These are phyloP conservation scores for Escallonia herrerae DNA, from an alignment of 129 eudicot species.

Conservation along the genomic window DNA sequence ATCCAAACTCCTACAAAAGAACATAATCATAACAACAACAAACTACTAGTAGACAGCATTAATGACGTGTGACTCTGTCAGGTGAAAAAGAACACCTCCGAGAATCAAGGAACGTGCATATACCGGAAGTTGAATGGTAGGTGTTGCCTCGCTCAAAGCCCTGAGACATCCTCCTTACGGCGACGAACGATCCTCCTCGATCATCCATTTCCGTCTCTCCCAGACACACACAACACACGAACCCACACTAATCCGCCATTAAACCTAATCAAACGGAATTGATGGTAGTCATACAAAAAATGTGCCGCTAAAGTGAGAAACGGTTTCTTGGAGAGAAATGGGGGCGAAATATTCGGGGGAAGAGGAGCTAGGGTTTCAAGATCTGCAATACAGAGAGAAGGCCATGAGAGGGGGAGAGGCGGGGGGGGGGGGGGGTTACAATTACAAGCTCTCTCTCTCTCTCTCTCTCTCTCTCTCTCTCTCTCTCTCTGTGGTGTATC, in stretches of 20 bases:
- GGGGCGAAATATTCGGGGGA: neutral
- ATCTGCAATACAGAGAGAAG: neutral
- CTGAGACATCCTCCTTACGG: slow-evolving; percentile 85
- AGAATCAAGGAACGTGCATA: neutral
- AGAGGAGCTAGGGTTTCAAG: slow-evolving; percentile 10
- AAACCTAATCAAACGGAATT: neutral
- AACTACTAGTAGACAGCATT: too few relatives aligned
- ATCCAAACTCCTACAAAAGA: slow-evolving; percentile 36
- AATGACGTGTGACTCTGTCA: too few relatives aligned
- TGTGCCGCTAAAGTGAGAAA: neutral
- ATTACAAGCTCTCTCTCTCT: slow-evolving; percentile 3
- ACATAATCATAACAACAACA: neutral
- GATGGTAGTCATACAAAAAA: neutral
- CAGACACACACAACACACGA: slow-evolving; percentile 13
- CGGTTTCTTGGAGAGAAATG: slow-evolving; percentile 5
- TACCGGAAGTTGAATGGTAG: slow-evolving; percentile 73
- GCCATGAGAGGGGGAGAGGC: slow-evolving; percentile 3
- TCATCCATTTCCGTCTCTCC: slow-evolving; percentile 53
- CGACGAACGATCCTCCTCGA: slow-evolving; percentile 91
- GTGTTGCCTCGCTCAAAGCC: slow-evolving; percentile 65
- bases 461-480: neutral
- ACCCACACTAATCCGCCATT: neutral
- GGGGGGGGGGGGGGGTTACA: too few relatives aligned
- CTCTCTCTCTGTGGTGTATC: too few relatives aligned
- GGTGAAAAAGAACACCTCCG: too few relatives aligned